Evolutionary conservation across 139 green algal genomes (phyloP).

Genomic region (Asterochloris erici): DNA sequence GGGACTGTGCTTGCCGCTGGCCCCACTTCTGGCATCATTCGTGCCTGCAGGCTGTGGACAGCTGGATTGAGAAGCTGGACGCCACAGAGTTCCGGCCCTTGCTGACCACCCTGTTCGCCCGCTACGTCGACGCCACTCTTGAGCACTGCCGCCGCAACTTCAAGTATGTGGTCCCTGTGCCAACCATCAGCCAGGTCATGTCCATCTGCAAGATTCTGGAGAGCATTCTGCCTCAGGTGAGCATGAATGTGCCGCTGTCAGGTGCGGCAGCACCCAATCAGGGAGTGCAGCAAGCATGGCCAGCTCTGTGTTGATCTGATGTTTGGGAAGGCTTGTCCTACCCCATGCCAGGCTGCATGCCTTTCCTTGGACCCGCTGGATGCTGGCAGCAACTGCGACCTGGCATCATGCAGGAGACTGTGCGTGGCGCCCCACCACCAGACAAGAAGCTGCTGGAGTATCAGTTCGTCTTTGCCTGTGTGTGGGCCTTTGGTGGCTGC

Average conservation of each 20-base stretch:
- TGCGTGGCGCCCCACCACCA: conserved; percentile 48
- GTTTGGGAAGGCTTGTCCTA: not conserved
- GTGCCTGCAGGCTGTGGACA: conserved; percentile 48
- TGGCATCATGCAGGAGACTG: conserved; percentile 17
- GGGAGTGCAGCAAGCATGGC: conserved; percentile 70
- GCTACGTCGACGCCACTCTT: conserved; percentile 82
- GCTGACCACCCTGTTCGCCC: conserved; percentile 79
- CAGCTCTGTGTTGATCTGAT: too few relatives aligned
- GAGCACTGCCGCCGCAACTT: conserved; percentile 85
- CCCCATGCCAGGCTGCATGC: too few relatives aligned
- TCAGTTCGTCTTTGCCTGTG: conserved; percentile 89
- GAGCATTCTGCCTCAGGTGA: conserved; percentile 72
- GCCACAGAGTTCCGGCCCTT: conserved; percentile 67
- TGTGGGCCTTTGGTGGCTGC: conserved; percentile 91
- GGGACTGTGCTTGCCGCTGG: too few relatives aligned
- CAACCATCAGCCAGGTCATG: conserved; percentile 75
- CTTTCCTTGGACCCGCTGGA: too few relatives aligned
- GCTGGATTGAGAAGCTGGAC: conserved; percentile 79
- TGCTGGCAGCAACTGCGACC: too few relatives aligned
- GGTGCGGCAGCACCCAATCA: conserved; percentile 66
- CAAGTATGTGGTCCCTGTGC: conserved; percentile 76
- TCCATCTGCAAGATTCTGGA: conserved; percentile 94
- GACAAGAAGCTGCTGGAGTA: conserved; percentile 88
- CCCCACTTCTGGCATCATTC: not conserved
- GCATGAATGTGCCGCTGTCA: conserved; percentile 24